phyloP scores from a whole-genome alignment of 2,329 filamentous ascomycete genomes.

The Biscogniauxia marginata region DNA sequence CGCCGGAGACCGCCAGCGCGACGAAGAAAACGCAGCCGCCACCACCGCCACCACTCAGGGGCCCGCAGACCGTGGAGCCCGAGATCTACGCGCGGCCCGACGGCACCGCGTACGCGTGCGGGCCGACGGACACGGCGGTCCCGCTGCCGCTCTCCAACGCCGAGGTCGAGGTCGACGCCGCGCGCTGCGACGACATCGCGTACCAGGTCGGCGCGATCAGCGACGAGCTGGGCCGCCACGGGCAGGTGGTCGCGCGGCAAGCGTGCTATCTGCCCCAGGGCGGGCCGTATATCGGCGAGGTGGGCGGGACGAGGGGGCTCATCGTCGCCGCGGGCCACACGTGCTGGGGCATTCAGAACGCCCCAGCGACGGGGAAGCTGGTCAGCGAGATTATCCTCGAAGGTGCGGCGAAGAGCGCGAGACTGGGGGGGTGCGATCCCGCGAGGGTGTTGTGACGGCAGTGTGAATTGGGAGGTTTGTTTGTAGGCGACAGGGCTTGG shows the following conservation, averaged over 20 bases:
- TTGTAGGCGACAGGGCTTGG: not conserved
- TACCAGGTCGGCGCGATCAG: conserved; percentile 57
- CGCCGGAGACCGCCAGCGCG: conserved; percentile 17
- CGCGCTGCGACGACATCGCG: conserved; percentile 67
- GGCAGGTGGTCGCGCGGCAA: conserved; percentile 62
- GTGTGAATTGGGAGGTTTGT: conserved; percentile 11
- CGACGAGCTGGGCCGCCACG: conserved; percentile 52
- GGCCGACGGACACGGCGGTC: conserved; percentile 60
- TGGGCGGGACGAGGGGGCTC: conserved; percentile 56
- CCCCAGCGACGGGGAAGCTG: conserved; percentile 67
- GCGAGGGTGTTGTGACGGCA: conserved; percentile 38
- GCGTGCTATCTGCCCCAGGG: conserved; percentile 76
- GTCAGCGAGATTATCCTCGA: conserved; percentile 65
- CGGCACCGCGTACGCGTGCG: conserved; percentile 74
- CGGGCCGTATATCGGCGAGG: conserved; percentile 67
- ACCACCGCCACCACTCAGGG: conserved; percentile 21
- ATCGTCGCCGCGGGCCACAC: conserved; percentile 73
- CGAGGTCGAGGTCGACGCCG: conserved; percentile 63
- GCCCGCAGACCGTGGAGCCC: conserved; percentile 54
- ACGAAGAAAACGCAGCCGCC: conserved; percentile 4
- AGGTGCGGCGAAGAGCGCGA: conserved; percentile 56
- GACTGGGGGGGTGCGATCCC: conserved; percentile 55
- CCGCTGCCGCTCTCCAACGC: conserved; percentile 61
- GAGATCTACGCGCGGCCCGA: conserved; percentile 78
- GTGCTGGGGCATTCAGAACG: conserved; percentile 83